Percentiles rank a stretch among this genome's conserved stretches.
phyloP scores from a whole-genome alignment of 2,329 filamentous ascomycete genomes.

The Chaetomiaceae sp. region DNA sequence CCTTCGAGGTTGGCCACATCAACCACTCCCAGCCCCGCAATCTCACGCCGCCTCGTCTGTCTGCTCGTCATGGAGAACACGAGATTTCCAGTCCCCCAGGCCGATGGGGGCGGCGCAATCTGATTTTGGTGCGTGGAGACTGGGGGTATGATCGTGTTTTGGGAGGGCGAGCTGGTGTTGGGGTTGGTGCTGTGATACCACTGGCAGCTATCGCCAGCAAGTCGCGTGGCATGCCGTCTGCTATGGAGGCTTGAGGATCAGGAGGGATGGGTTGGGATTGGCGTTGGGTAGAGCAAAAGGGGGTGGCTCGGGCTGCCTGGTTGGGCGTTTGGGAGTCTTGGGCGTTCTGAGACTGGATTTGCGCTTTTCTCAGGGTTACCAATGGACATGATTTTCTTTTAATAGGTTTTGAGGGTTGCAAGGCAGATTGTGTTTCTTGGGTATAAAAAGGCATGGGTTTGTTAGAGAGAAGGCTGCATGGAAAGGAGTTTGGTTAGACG shows the following conservation, averaged over 20 bases:
- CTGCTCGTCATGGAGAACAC: constrained; percentile 19
- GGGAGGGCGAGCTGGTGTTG: constrained; percentile 1
- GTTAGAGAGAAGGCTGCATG: constrained; percentile 1
- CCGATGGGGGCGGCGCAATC: constrained; percentile 20
- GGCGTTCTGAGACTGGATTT: background rate
- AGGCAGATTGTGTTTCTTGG: no score
- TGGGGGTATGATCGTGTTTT: constrained; percentile 17
- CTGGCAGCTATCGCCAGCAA: no score
- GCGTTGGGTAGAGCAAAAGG: constrained; percentile 9
- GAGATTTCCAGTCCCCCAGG: constrained; percentile 21
- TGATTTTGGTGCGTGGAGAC: constrained; percentile 22
- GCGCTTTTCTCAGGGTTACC: no score
- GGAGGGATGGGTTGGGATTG: no score
- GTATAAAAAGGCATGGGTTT: background rate
- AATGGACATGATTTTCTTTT: no score
- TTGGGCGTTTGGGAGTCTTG: constrained; percentile 1
- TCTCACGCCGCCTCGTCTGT: constrained; percentile 14
- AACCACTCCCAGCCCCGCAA: constrained; percentile 5
- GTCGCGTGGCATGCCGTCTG: no score
- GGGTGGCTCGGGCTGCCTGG: background rate
- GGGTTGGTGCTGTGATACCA: background rate
- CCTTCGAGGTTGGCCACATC: background rate
- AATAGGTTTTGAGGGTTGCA: no score
- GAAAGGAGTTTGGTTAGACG: background rate
- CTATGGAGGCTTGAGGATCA: no score